Evolutionary conservation across 306 rosid genomes (phyloP).

Genomic region (Quercus robur): DNA sequence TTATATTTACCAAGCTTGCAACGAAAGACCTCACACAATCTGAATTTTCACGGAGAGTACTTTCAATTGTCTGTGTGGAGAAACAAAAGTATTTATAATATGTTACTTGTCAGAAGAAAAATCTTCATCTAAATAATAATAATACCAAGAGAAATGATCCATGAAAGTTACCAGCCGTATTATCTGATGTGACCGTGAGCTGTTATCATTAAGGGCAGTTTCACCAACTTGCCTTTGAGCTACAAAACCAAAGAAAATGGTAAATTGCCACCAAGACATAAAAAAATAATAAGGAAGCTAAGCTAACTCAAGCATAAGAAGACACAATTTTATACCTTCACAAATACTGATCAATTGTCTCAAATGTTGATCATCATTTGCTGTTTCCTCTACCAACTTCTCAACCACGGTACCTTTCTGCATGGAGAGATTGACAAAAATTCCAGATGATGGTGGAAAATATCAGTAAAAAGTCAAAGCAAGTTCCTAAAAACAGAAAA

Average conservation of each 20-base stretch:
- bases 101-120: neutral
- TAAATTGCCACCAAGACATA: neutral
- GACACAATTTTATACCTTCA: conserved; percentile 56
- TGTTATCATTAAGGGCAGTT: conserved; percentile 92
- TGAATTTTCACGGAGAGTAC: conserved; percentile 80
- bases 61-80: conserved; percentile 75
- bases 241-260: conserved; percentile 31
- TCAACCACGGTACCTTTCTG: conserved; percentile 99
- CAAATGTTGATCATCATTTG: conserved; percentile 79
- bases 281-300: neutral
- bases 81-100: conserved; percentile 6
- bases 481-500: neutral
- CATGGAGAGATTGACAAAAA: conserved; percentile 14
- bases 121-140: neutral
- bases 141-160: conserved; percentile 2
- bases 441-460: conserved; percentile 5
- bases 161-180: conserved; percentile 76
- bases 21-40: conserved; percentile 87
- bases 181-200: conserved; percentile 98
- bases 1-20: conserved; percentile 83
- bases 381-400: conserved; percentile 94
- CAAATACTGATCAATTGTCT: conserved; percentile 89
- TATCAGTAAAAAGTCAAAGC: neutral
- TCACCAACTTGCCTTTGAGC: conserved; percentile 99
- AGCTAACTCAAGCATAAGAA: neutral